Evolutionary conservation across 2,329 filamentous ascomycete species (phyloP).

Genomic region (Aspergillus proliferans): DNA sequence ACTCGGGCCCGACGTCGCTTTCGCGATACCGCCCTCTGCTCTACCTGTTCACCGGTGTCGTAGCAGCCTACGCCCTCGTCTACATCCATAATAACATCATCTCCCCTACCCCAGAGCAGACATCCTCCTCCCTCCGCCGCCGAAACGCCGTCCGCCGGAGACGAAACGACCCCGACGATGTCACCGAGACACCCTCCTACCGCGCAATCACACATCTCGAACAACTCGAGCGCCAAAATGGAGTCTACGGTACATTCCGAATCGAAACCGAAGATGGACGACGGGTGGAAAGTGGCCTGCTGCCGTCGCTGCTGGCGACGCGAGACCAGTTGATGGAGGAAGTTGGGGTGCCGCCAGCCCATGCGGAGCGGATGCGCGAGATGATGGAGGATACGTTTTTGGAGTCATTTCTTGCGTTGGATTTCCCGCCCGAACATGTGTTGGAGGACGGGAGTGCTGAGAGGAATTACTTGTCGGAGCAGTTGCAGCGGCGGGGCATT

Average conservation of each 20-base stretch:
- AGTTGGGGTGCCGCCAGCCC: conserved; percentile 31
- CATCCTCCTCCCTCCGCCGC: conserved; percentile 28
- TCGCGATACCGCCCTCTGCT: conserved; percentile 36
- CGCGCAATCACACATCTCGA: conserved; percentile 35
- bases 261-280: conserved; percentile 38
- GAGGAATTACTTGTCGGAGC: conserved; percentile 31
- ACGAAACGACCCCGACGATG: conserved; percentile 21
- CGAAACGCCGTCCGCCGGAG: conserved; percentile 36
- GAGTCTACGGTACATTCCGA: conserved; percentile 38
- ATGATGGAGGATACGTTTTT: conserved; percentile 41
- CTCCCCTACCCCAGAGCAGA: conserved; percentile 17
- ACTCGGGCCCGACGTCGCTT: conserved; percentile 25
- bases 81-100: conserved; percentile 32
- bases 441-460: conserved; percentile 29
- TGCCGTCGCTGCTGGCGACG: conserved; percentile 38
- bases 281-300: conserved; percentile 35
- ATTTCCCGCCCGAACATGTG: conserved; percentile 33
- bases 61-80: conserved; percentile 37
- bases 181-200: conserved; percentile 28
- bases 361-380: conserved; percentile 37
- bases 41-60: conserved; percentile 37
- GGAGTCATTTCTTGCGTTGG: conserved; percentile 37
- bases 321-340: conserved; percentile 38
- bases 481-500: conserved; percentile 35
- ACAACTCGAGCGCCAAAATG: conserved; percentile 34